Conservation (phyloP, 83 land plant genomes). For the Diphasiastrum complanatum region DNA sequence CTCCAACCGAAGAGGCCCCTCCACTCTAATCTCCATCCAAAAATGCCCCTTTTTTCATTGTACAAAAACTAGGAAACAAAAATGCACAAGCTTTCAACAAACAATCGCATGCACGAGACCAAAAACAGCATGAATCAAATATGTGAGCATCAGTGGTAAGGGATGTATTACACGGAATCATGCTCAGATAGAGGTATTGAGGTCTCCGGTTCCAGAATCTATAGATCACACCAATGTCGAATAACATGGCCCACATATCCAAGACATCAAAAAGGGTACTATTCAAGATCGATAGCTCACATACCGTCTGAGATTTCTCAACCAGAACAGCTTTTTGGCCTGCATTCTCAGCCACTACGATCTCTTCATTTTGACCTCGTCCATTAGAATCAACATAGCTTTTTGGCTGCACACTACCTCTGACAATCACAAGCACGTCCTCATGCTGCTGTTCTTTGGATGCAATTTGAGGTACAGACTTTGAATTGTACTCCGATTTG, state of each 20-base stretch:
- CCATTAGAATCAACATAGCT: background rate
- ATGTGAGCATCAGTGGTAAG: background rate
- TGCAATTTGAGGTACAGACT: background rate
- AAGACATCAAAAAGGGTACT: no score
- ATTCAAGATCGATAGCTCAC: no score
- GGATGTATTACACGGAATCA: no score
- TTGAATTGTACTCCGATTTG: background rate
- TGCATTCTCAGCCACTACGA: constrained; percentile 28
- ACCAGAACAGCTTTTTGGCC: constrained; percentile 45
- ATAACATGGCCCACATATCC: no score
- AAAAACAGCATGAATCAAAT: background rate
- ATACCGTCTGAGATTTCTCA: constrained; percentile 8
- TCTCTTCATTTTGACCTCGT: background rate
- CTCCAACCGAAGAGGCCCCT: constrained; percentile 46
- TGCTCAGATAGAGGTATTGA: no score
- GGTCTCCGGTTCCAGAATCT: no score
- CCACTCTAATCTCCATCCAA: constrained; percentile 58
- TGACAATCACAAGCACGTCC: constrained; percentile 42
- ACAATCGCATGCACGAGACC: background rate
- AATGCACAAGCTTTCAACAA: no score
- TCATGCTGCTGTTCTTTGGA: constrained; percentile 3
- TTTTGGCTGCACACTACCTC: constrained; percentile 43
- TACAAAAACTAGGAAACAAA: constrained; percentile 46
- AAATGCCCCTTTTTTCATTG: constrained; percentile 72
- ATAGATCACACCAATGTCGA: no score